These are phyloP conservation scores for Dimocarpus longan DNA, from an alignment of 345 rosid species.

Conservation along the genomic window DNA sequence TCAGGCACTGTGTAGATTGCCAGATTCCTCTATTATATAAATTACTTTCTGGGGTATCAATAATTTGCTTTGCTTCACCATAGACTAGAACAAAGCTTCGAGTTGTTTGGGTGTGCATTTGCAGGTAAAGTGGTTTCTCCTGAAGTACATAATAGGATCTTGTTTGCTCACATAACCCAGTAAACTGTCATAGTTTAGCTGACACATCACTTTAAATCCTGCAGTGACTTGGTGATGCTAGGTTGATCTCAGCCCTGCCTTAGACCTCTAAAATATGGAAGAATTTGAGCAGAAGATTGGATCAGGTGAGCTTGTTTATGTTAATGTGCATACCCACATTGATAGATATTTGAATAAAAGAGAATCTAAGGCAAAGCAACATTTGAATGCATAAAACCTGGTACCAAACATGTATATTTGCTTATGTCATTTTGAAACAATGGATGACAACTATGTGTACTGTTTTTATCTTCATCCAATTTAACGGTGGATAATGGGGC, in stretches of 20 bases:
- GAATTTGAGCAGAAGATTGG: background rate
- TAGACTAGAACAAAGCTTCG: background rate
- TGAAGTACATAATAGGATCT: background rate
- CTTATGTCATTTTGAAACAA: background rate
- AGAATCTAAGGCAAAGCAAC: background rate
- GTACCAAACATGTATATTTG: background rate
- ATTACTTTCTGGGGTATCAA: background rate
- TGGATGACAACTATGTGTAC: background rate
- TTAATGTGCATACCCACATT: background rate
- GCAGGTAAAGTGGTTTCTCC: background rate
- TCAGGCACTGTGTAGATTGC: background rate
- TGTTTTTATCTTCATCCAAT: background rate
- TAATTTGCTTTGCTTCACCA: background rate
- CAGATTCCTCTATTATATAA: background rate
- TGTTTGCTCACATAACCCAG: background rate
- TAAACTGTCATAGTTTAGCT: background rate
- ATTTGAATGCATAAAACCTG: background rate
- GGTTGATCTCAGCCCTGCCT: background rate
- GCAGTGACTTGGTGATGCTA: constrained; percentile 3
- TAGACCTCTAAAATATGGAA: background rate
- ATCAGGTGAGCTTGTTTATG: constrained; percentile 9
- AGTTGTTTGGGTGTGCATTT: background rate
- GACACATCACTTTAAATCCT: background rate
- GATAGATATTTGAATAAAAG: background rate
- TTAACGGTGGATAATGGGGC: background rate